Evolutionary conservation across 352 stramenopile species (phyloP).

Genomic region (Phytophthora parvispora): DNA sequence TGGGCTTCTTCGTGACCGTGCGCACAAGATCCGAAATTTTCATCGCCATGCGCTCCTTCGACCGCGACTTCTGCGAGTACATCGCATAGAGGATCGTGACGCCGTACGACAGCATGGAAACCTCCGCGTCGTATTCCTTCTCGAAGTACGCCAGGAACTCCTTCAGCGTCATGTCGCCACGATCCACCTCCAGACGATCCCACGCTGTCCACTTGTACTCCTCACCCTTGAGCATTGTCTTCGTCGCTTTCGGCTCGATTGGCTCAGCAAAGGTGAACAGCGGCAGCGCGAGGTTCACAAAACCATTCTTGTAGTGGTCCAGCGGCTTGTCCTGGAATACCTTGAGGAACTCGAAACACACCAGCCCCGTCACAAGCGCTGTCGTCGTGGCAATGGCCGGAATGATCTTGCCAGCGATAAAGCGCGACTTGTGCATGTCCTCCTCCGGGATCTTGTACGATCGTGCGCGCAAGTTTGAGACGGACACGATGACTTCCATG

Average conservation of each 20-base stretch:
- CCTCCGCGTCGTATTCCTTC: constrained; percentile 97
- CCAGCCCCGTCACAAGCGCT: constrained; percentile 98
- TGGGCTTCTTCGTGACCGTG: constrained; percentile 97
- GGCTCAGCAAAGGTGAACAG: constrained; percentile 99
- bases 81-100: constrained; percentile 93
- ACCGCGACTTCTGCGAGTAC: constrained; percentile 90
- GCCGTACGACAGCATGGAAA: constrained; percentile 99
- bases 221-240: constrained; percentile 94
- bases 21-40: constrained; percentile 96
- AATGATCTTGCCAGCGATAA: constrained; percentile 99
- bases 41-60: constrained; percentile 97
- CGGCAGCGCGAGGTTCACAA: constrained; percentile 98
- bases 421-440: constrained; percentile 98
- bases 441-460: constrained; percentile 99
- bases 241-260: constrained; percentile 93
- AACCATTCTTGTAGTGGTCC: constrained; percentile 98
- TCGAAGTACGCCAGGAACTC: constrained; percentile 97
- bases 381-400: constrained; percentile 99
- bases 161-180: constrained; percentile 97
- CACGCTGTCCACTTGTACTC: constrained; percentile 98
- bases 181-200: constrained; percentile 97
- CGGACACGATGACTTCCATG: constrained; percentile 98
- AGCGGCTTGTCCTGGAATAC: constrained; percentile 92
- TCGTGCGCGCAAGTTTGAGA: constrained; percentile 97
- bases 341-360: constrained; percentile 99